Conservation (phyloP, 2,329 filamentous ascomycete species). For the Xylariomycetidae sp. region DNA sequence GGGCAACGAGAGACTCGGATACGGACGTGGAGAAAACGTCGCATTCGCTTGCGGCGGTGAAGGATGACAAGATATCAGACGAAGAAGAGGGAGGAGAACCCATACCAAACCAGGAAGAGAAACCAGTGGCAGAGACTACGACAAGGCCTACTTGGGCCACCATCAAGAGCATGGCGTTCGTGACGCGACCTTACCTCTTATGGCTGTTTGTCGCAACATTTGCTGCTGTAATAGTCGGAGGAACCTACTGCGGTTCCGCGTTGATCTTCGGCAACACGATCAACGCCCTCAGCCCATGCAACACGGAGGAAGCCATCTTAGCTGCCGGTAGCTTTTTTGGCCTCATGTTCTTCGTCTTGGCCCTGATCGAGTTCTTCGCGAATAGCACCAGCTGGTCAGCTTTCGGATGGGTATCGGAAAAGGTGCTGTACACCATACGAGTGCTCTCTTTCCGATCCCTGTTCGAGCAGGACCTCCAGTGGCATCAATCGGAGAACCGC, state of each 20-base stretch:
- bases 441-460: conserved; percentile 61
- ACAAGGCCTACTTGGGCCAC: conserved; percentile 30
- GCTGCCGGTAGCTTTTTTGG: conserved; percentile 32
- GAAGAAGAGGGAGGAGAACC: conserved; percentile 8
- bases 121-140: conserved; percentile 5
- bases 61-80: conserved; percentile 11
- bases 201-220: conserved; percentile 36
- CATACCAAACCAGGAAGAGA: conserved; percentile 5
- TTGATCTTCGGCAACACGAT: conserved; percentile 52
- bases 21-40: conserved; percentile 33
- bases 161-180: conserved; percentile 31
- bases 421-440: conserved; percentile 58
- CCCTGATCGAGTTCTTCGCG: conserved; percentile 53
- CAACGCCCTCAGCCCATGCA: conserved; percentile 45
- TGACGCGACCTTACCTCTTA: conserved; percentile 35
- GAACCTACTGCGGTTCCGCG: conserved; percentile 48
- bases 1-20: conserved; percentile 23
- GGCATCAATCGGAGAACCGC: conserved; percentile 63
- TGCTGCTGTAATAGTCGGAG: conserved; percentile 50
- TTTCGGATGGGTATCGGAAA: conserved; percentile 56
- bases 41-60: conserved; percentile 6
- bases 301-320: conserved; percentile 32
- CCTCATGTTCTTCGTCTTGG: conserved; percentile 44
- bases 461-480: conserved; percentile 62
- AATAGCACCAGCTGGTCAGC: conserved; percentile 53